A percentile compares a stretch with the other conserved stretches of the same genome.
phyloP scores from a whole-genome alignment of 2,329 filamentous ascomycete genomes.

The Drechslerella dactyloides region DNA sequence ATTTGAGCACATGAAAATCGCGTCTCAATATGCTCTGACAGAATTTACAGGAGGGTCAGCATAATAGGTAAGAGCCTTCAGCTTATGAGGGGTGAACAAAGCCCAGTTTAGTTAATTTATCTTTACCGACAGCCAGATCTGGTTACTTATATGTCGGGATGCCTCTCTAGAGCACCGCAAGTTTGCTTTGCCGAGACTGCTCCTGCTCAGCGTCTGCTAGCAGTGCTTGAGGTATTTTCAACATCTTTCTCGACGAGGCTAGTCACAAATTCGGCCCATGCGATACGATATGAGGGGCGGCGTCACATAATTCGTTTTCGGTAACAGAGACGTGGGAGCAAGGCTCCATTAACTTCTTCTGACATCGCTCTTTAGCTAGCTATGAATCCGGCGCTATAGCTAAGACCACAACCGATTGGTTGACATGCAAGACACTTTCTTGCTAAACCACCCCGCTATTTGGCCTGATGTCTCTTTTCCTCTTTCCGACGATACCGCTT shows the following conservation, averaged over 20 bases:
- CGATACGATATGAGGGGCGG: conserved; percentile 1
- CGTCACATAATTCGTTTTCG: not conserved
- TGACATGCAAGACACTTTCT: conserved; percentile 11
- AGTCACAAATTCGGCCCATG: not conserved
- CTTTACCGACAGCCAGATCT: too few species aligned
- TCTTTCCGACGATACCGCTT: not conserved
- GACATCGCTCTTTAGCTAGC: not conserved
- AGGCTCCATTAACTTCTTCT: not conserved
- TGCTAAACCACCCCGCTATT: conserved; percentile 10
- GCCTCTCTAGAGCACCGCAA: not conserved
- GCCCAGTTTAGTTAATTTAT: too few species aligned
- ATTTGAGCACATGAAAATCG: too few species aligned
- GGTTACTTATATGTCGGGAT: too few species aligned
- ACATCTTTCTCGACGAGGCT: not conserved
- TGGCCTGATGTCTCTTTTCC: conserved; percentile 7
- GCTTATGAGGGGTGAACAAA: too few species aligned
- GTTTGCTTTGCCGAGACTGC: conserved; percentile 1
- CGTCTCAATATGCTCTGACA: too few species aligned
- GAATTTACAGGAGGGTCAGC: too few species aligned
- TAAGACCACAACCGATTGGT: conserved; percentile 15
- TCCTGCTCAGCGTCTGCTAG: not conserved
- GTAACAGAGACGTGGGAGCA: not conserved
- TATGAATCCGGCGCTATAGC: not conserved
- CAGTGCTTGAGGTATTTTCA: conserved; percentile 11
- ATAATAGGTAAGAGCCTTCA: too few species aligned